These are phyloP conservation scores for Camelina hispida DNA, from an alignment of 345 rosid species.

Conservation along the genomic window DNA sequence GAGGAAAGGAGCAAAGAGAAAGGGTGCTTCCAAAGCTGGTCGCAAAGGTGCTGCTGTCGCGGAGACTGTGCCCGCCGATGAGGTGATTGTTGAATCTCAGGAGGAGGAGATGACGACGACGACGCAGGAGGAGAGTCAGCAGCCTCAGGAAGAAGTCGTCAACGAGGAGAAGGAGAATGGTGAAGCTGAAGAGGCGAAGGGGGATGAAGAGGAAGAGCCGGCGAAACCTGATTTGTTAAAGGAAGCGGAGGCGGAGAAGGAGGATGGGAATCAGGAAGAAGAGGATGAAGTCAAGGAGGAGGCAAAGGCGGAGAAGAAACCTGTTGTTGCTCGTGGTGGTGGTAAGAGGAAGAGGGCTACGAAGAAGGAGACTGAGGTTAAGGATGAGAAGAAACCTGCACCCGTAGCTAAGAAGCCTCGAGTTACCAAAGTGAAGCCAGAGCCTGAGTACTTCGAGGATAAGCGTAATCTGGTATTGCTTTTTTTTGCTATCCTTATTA, in stretches of 20 bases:
- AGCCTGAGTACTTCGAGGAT: slow-evolving; percentile 86
- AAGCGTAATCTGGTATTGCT: slow-evolving; percentile 74
- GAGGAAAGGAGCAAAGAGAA: slow-evolving; percentile 58
- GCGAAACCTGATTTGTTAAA: slow-evolving; percentile 21
- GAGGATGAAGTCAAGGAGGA: slow-evolving; percentile 15
- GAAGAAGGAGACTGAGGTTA: slow-evolving; percentile 28
- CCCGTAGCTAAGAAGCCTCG: slow-evolving; percentile 59
- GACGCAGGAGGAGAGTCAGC: slow-evolving; percentile 41
- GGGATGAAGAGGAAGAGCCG: not conserved
- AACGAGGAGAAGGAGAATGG: slow-evolving; percentile 27
- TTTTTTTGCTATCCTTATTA: not conserved
- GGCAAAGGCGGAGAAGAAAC: slow-evolving; percentile 22
- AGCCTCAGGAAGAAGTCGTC: slow-evolving; percentile 17
- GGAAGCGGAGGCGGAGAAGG: not conserved
- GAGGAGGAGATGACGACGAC: slow-evolving; percentile 27
- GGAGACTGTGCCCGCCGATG: slow-evolving; percentile 32
- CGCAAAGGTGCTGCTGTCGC: slow-evolving; percentile 37
- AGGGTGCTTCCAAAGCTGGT: slow-evolving; percentile 42
- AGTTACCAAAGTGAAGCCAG: slow-evolving; percentile 57
- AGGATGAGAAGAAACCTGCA: slow-evolving; percentile 43
- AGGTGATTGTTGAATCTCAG: slow-evolving; percentile 33
- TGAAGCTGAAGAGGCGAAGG: slow-evolving; percentile 12
- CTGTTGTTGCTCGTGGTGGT: slow-evolving; percentile 24
- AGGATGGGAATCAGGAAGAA: slow-evolving; percentile 12
- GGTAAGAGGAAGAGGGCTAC: slow-evolving; percentile 29